Base-by-base conservation (phyloP, 495 filamentous ascomycete species). In the Schizothecium vesticola region DNA sequence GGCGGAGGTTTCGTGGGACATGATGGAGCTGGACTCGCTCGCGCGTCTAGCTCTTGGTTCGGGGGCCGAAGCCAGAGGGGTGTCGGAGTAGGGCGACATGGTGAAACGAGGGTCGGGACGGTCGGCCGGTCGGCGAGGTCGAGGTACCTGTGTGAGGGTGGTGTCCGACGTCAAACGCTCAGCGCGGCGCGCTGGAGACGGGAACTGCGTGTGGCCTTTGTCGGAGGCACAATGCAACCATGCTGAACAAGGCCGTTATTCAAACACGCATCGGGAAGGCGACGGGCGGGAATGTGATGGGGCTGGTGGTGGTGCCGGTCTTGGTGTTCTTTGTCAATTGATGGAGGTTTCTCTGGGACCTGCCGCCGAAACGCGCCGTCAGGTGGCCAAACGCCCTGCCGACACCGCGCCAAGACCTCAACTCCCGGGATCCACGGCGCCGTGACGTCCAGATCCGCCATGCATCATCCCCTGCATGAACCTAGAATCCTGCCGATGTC, bases 1-100 rank as follows among this genome's bases (percentile, higher is more conserved):
- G 10, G 84, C 74, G 9, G 90, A 90, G 43, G 43, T 51, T 69
- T 86, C 86, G 64, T 80, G 75, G 26, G 87, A 88, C 77, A 78
- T 79, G 61, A 73, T 77, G 60, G 29, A 26, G 26, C 26, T n/a
- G 57, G 24, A 22, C 21, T 19, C 8, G 60, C 66, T 68, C 56
- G 51, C 63, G 66, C 59, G 62, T 58, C 59, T 62, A 5, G 21
- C 25, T 13, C 36, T 33, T n/a, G 21, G 33, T 19, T 28, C 11
- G 57, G 58, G 21, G 19, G 31, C 62, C 28, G 57, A 13, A 19
- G 36, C 64, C 10, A 28, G 23, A 58, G 64, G 68, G n/a, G 62
- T 59, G 63, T 66, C 68, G 24, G 68, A 70, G 68, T 70, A 70
- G 22, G 63, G 68, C 21, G 63, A 31, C 59, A 65, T 65, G 33